Conservation (phyloP, 2,329 filamentous ascomycete genomes). For the Penicillium sp. region DNA sequence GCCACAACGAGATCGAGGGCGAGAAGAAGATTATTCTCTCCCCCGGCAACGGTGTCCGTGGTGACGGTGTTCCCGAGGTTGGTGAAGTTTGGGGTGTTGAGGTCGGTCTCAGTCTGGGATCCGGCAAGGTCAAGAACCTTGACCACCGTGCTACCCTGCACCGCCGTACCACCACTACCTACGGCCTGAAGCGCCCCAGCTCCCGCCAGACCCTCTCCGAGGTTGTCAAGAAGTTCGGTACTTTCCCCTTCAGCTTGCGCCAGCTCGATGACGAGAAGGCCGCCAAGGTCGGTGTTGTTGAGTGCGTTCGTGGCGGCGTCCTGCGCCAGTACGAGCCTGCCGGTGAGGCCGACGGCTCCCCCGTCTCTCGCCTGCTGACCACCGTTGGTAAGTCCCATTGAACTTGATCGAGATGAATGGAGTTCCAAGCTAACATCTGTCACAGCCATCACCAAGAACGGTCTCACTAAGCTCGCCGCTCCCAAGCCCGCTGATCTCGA, state of each 20-base stretch:
- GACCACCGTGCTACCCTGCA: conserved; percentile 87
- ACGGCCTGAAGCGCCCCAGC: conserved; percentile 87
- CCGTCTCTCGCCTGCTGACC: conserved; percentile 81
- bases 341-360: conserved; percentile 82
- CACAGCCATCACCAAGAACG: conserved; percentile 94
- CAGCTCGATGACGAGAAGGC: conserved; percentile 96
- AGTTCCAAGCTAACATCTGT: conserved; percentile 22
- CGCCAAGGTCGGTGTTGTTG: conserved; percentile 91
- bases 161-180: conserved; percentile 86
- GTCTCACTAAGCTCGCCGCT: conserved; percentile 77
- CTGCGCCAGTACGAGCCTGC: conserved; percentile 95
- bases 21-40: conserved; percentile 97
- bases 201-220: conserved; percentile 90
- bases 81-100: conserved; percentile 98
- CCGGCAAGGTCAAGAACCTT: conserved; percentile 90
- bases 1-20: conserved; percentile 94
- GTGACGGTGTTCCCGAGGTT: conserved; percentile 81
- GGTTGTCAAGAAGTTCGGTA: conserved; percentile 94
- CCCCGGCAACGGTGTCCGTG: conserved; percentile 75
- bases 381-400: conserved; percentile 72
- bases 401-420: background rate
- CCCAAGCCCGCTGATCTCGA: conserved; percentile 71
- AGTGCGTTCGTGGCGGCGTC: conserved; percentile 89
- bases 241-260: conserved; percentile 94
- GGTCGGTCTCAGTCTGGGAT: conserved; percentile 84